Evolutionary conservation across 805 yeast species (phyloP).

Genomic region (Hermanozyma aechmeae): DNA sequence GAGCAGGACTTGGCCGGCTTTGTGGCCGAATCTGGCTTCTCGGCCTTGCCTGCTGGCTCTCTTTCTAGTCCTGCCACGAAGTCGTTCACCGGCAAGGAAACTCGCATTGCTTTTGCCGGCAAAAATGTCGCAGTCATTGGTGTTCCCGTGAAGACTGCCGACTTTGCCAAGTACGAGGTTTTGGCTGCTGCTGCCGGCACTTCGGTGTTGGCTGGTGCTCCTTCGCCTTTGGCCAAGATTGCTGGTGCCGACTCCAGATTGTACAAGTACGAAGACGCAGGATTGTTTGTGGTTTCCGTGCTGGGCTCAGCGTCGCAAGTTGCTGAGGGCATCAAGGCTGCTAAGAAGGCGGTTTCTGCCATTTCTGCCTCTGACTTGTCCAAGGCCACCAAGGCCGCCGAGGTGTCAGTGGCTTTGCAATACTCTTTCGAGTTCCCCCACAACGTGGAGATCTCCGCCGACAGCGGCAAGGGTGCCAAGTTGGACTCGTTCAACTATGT

Average conservation of each 20-base stretch:
- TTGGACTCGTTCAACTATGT: conserved; percentile 62
- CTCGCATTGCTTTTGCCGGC: conserved; percentile 57
- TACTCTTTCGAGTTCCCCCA: conserved; percentile 23
- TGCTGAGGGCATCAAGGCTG: conserved; percentile 49
- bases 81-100: conserved; percentile 51
- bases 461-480: conserved; percentile 27
- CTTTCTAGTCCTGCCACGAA: conserved; percentile 29
- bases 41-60: conserved; percentile 54
- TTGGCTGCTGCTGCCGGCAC: conserved; percentile 62
- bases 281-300: conserved; percentile 67
- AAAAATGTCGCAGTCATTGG: conserved; percentile 72
- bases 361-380: conserved; percentile 44
- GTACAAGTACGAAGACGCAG: conserved; percentile 65
- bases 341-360: conserved; percentile 34
- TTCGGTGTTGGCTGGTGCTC: conserved; percentile 46
- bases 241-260: conserved; percentile 45
- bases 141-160: conserved; percentile 59
- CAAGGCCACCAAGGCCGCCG: conserved; percentile 36
- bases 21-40: conserved; percentile 56
- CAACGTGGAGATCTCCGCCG: conserved; percentile 22
- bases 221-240: conserved; percentile 39
- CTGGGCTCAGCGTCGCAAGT: conserved; percentile 53
- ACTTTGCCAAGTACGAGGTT: conserved; percentile 59
- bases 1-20: conserved; percentile 61
- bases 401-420: conserved; percentile 35